A percentile compares a stretch with the other conserved stretches of the same genome.
These are phyloP conservation scores for Phaeotremella skinneri DNA, from an alignment of 768 basidiomycete genomes.

Conservation along the genomic window DNA sequence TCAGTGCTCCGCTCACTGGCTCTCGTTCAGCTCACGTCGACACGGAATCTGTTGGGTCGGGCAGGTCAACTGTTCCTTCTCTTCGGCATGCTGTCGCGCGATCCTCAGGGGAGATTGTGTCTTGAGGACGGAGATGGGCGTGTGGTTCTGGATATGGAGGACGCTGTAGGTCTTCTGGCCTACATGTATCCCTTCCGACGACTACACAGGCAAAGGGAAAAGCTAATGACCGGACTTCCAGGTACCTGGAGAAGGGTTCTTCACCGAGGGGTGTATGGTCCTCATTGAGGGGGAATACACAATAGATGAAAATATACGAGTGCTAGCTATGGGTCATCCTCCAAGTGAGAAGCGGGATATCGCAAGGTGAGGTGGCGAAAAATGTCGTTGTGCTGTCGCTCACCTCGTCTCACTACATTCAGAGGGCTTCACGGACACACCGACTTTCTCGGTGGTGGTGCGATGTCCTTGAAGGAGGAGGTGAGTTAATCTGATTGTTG, in stretches of 20 bases:
- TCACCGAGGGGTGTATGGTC: slow-evolving; percentile 93
- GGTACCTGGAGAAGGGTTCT: slow-evolving; percentile 89
- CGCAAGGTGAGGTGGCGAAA: slow-evolving; percentile 62
- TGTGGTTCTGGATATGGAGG: slow-evolving; percentile 83
- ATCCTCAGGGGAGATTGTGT: slow-evolving; percentile 84
- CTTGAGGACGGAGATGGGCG: slow-evolving; percentile 90
- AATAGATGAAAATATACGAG: slow-evolving; percentile 79
- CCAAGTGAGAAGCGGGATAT: slow-evolving; percentile 86
- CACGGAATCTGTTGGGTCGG: slow-evolving; percentile 90
- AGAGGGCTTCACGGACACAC: slow-evolving; percentile 94
- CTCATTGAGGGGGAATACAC: slow-evolving; percentile 96
- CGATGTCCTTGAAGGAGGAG: slow-evolving; percentile 85
- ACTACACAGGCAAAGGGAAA: background rate
- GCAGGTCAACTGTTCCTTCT: slow-evolving; percentile 85
- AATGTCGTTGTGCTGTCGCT: slow-evolving; percentile 7
- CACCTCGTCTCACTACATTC: slow-evolving; percentile 8
- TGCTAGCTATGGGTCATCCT: slow-evolving; percentile 94
- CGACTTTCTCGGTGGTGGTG: slow-evolving; percentile 93
- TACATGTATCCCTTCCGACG: no score
- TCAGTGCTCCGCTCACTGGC: background rate
- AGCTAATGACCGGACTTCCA: slow-evolving; percentile 55
- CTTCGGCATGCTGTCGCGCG: slow-evolving; percentile 84
- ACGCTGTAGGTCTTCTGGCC: slow-evolving; percentile 72
- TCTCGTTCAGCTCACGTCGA: slow-evolving; percentile 72
- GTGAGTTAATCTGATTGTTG: slow-evolving; percentile 55